phyloP scores from a whole-genome alignment of 2,329 filamentous ascomycete species.

The Incumbomyces delicatus region DNA sequence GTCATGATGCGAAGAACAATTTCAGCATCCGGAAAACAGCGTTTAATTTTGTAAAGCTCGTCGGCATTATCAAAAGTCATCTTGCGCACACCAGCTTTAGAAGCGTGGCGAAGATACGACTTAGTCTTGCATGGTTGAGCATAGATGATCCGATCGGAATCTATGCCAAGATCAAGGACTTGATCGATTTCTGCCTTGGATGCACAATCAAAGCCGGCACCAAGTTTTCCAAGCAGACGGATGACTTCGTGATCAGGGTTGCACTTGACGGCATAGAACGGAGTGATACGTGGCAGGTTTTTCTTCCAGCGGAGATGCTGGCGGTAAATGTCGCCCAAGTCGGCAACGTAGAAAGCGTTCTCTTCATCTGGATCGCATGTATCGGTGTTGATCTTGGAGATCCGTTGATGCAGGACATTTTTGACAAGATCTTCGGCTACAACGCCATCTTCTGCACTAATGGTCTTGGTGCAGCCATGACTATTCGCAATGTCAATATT shows the following conservation, averaged over 20 bases:
- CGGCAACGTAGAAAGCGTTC: constrained; percentile 96
- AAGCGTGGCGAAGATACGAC: constrained; percentile 88
- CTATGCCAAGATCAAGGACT: constrained; percentile 71
- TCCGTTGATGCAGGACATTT: constrained; percentile 74
- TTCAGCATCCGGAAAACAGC: constrained; percentile 78
- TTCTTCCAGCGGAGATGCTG: constrained; percentile 98
- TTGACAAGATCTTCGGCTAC: constrained; percentile 72
- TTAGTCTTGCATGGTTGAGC: constrained; percentile 99
- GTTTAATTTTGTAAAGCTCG: constrained; percentile 95
- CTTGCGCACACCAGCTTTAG: constrained; percentile 75
- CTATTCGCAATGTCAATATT: constrained; percentile 29
- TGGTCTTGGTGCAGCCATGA: constrained; percentile 39
- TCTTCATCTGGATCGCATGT: constrained; percentile 85
- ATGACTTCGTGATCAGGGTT: constrained; percentile 90
- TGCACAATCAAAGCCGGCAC: constrained; percentile 94
- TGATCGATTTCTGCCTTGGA: constrained; percentile 96
- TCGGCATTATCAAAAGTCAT: constrained; percentile 99
- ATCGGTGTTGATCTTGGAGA: constrained; percentile 76
- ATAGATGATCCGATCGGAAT: constrained; percentile 90
- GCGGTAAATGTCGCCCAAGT: constrained; percentile 96
- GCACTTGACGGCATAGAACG: constrained; percentile 98
- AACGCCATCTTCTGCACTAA: constrained; percentile 31
- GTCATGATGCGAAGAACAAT: constrained; percentile 91
- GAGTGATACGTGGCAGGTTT: constrained; percentile 83
- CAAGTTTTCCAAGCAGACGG: constrained; percentile 74